These are phyloP conservation scores for Cantharellus anzutake DNA, from an alignment of 768 basidiomycete species.

Conservation along the genomic window DNA sequence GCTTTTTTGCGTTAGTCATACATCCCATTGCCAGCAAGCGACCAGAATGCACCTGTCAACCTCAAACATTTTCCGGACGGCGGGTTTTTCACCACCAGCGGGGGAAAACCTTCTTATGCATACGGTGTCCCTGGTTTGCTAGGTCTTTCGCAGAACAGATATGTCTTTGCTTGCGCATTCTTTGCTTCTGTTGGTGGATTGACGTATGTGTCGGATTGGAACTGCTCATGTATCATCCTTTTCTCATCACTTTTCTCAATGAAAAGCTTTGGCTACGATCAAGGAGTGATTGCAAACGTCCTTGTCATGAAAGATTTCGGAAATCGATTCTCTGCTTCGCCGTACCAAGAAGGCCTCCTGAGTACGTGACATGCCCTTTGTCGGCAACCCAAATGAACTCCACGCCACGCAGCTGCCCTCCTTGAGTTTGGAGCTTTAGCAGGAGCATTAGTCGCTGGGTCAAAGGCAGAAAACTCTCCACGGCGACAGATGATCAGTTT, in stretches of 20 bases:
- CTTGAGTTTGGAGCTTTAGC: slow-evolving; percentile 62
- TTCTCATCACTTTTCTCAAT: neutral
- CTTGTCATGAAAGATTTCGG: slow-evolving; percentile 66
- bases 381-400: neutral
- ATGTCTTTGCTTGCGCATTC: slow-evolving; percentile 44
- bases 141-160: slow-evolving; percentile 46
- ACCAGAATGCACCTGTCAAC: too few species aligned
- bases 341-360: slow-evolving; percentile 58
- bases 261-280: slow-evolving; percentile 51
- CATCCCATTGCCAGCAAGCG: too few species aligned
- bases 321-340: slow-evolving; percentile 44
- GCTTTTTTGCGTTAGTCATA: too few species aligned
- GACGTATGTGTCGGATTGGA: neutral
- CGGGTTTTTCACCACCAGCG: too few species aligned
- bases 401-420: slow-evolving; percentile 35
- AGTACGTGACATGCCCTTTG: slow-evolving; percentile 27
- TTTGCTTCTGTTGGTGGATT: slow-evolving; percentile 33
- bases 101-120: too few species aligned
- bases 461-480: slow-evolving; percentile 49
- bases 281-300: slow-evolving; percentile 74
- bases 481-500: slow-evolving; percentile 45
- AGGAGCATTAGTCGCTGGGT: slow-evolving; percentile 49
- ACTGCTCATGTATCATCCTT: neutral
- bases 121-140: slow-evolving; percentile 14
- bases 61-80: too few species aligned